Percentiles rank a stretch among this genome's conserved stretches.
These are phyloP conservation scores for Blepharisma japonicum DNA, from an alignment of 73 alveolate genomes.

Conservation along the genomic window DNA sequence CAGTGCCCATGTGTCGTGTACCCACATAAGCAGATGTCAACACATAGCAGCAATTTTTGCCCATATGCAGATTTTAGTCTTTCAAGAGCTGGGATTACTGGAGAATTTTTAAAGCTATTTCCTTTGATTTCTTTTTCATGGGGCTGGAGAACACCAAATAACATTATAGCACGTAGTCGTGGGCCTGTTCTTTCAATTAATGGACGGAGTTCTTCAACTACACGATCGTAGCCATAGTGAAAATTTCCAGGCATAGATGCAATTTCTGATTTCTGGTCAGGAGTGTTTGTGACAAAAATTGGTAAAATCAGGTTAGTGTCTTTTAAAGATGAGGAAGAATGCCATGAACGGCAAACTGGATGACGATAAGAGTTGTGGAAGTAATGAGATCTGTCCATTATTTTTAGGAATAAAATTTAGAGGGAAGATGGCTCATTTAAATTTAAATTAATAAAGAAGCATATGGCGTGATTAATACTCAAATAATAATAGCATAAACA, in stretches of 20 bases:
- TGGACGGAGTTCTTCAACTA: slow-evolving; percentile 28
- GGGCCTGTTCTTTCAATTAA: slow-evolving; percentile 21
- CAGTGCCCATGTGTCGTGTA: slow-evolving; percentile 47
- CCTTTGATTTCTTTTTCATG: neutral
- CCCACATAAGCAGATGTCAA: slow-evolving; percentile 73
- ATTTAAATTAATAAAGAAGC: too few species aligned
- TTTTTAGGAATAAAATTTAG: too few species aligned
- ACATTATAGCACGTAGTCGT: slow-evolving; percentile 13
- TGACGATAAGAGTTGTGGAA: slow-evolving; percentile 32
- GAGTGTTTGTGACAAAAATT: slow-evolving; percentile 33
- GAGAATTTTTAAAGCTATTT: slow-evolving; percentile 38
- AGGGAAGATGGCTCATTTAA: too few species aligned
- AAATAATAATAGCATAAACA: too few species aligned
- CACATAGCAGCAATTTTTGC: slow-evolving; percentile 45
- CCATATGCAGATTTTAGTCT: slow-evolving; percentile 32
- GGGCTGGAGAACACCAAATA: slow-evolving; percentile 14
- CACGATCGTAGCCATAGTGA: slow-evolving; percentile 24
- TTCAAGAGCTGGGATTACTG: slow-evolving; percentile 54
- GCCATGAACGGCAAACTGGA: slow-evolving; percentile 44
- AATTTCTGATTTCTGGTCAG: slow-evolving; percentile 29
- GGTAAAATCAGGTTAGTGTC: slow-evolving; percentile 43
- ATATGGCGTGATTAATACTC: too few species aligned
- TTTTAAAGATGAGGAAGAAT: slow-evolving; percentile 19
- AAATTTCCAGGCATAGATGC: slow-evolving; percentile 33
- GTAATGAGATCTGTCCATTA: slow-evolving; percentile 5